Percentiles rank a stretch among this genome's conserved stretches.
Evolutionary conservation across 73 alveolate genomes (phyloP).

Genomic region (Effrenium voratum): DNA sequence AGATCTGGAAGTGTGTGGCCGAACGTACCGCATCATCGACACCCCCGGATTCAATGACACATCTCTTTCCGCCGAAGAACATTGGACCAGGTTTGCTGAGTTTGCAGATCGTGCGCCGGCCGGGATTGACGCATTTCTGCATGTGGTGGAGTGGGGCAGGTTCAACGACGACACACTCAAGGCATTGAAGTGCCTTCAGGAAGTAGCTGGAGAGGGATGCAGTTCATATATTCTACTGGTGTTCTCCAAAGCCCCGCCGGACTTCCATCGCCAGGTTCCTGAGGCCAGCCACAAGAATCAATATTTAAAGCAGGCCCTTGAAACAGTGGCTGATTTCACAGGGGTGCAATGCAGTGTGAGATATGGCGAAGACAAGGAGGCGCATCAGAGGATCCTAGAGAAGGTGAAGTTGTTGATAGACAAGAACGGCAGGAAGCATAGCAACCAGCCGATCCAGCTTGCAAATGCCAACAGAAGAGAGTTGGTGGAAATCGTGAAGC

Average conservation of each 20-base stretch:
- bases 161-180: background rate
- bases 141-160: background rate
- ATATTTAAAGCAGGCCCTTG: background rate
- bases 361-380: background rate
- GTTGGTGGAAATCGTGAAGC: background rate
- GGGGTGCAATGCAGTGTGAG: background rate
- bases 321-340: background rate
- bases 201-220: conserved; percentile 19
- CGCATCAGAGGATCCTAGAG: background rate
- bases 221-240: background rate
- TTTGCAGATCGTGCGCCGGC: background rate
- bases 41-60: background rate
- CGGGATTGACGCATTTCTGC: background rate
- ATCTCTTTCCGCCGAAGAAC: background rate
- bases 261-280: background rate
- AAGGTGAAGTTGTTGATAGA: background rate
- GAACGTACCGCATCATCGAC: background rate
- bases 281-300: background rate
- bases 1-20: background rate
- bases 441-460: background rate
- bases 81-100: background rate
- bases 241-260: conserved; percentile 15
- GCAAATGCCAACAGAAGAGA: background rate
- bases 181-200: background rate
- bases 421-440: background rate